phyloP scores from a whole-genome alignment of 805 yeast species.

The Clavispora fructus region DNA sequence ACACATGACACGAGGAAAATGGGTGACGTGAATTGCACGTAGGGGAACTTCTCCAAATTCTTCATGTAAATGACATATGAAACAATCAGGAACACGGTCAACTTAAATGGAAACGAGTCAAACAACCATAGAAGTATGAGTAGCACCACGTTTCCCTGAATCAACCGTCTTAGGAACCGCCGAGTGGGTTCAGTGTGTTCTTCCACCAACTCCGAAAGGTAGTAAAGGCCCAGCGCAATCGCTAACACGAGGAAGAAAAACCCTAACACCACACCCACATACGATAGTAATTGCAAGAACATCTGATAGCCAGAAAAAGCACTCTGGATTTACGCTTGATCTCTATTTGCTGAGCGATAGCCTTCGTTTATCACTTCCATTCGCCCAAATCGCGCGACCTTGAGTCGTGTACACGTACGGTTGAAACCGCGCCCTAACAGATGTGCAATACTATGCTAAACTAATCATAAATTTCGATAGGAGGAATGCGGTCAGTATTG shows the following conservation, averaged over 20 bases:
- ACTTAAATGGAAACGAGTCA: conserved; percentile 74
- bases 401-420: not conserved
- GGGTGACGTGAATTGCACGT: conserved; percentile 68
- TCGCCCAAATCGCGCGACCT: not conserved
- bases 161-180: conserved; percentile 57
- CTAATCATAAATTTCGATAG: conserved; percentile 73
- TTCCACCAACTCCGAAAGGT: conserved; percentile 86
- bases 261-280: conserved; percentile 33
- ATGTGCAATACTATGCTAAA: not conserved
- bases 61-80: conserved; percentile 72
- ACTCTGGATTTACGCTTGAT: not conserved
- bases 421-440: not conserved
- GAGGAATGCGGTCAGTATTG: conserved; percentile 89
- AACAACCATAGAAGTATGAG: conserved; percentile 57
- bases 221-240: conserved; percentile 88
- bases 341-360: not conserved
- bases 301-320: conserved; percentile 11
- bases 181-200: conserved; percentile 87
- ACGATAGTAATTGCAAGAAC: conserved; percentile 37
- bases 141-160: conserved; percentile 53
- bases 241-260: conserved; percentile 40
- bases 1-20: conserved; percentile 65
- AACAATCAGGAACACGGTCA: conserved; percentile 60
- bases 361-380: not conserved
- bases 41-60: conserved; percentile 79